phyloP scores from a whole-genome alignment of 108 stramenopile genomes.

The Halocafeteria seosinensis region DNA sequence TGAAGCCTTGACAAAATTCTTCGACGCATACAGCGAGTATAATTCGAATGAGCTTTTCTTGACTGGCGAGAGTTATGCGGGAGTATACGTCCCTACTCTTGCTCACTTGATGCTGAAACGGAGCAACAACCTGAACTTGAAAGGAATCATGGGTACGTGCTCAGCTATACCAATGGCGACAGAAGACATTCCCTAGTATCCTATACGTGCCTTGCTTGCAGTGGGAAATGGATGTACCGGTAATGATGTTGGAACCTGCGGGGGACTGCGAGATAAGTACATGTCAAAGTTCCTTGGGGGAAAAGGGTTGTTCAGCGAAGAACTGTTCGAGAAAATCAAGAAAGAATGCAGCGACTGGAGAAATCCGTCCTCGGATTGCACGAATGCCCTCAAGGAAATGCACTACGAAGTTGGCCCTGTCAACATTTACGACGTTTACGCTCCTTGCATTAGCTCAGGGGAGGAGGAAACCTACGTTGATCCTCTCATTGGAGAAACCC shows the following conservation, averaged over 20 bases:
- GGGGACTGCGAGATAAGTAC: slow-evolving; percentile 11
- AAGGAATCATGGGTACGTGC: too few species aligned
- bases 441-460: neutral
- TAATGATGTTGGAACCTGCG: slow-evolving; percentile 24
- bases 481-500: neutral
- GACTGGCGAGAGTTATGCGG: slow-evolving; percentile 59
- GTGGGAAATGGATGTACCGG: slow-evolving; percentile 37
- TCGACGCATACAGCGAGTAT: slow-evolving; percentile 52
- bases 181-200: too few species aligned
- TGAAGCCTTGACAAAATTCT: slow-evolving; percentile 33
- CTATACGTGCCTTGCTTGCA: too few species aligned
- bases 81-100: slow-evolving; percentile 62
- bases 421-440: slow-evolving; percentile 23
- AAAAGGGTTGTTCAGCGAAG: neutral
- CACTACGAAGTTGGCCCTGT: slow-evolving; percentile 13
- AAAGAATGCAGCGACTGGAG: neutral
- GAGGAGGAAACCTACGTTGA: neutral
- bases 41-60: slow-evolving; percentile 47
- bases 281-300: neutral
- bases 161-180: too few species aligned
- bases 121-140: neutral
- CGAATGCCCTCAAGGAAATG: neutral
- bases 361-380: slow-evolving; percentile 6
- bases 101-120: slow-evolving; percentile 30
- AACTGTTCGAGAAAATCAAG: neutral